Base-by-base conservation (phyloP, 2,329 filamentous ascomycete species). In the Colletotrichum cordylinicola region DNA sequence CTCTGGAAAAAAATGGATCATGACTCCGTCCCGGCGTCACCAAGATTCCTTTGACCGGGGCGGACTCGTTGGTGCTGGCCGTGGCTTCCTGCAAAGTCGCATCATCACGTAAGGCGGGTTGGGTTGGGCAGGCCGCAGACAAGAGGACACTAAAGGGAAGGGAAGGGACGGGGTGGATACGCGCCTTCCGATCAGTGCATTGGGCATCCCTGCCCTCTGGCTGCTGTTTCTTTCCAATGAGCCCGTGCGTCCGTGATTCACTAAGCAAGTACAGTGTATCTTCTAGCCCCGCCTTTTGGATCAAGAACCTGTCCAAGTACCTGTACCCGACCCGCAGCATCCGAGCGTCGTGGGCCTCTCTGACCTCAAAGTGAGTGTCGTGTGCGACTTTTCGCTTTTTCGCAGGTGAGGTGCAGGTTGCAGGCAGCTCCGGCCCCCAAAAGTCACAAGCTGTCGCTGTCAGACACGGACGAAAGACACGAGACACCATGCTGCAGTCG, bases 71-170 rank as follows among this genome's bases (percentile, higher is more conserved):
- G 55, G 58, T 55, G 18, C 48, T 37, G 33, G n/a, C 61, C 27
- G 61, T 56, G 61, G 58, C 31, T 2, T 62, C 18, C 48, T 70
- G 60, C 70, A 68, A 37, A 31, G 61, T 43, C 18, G 74, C 74
- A 74, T 76, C 74, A 76, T 76, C 74, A 76, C 72, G 68, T 75
- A 75, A 72, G 72, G 72, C 68, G 37, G 66, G 66, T 60, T 31
- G 58, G 29, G 27, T 43, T 43, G 39, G 39, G 39, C 39, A 43
- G 18, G 18, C 39, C 39, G 39, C 13, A 21, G 31, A 61, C 31
- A 29, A 6, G 12, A 24, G 48, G 24, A 24, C 24, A 24, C 24
- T 24, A 24, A 24, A 24, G 24, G 24, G 52, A 29, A 33, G 24
- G 29, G 9, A 8, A 13, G 16, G 48, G 33, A 24, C 29, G 24